Conservation (phyloP, 257 asterid genomes). For the Solanum gracilifrons region DNA sequence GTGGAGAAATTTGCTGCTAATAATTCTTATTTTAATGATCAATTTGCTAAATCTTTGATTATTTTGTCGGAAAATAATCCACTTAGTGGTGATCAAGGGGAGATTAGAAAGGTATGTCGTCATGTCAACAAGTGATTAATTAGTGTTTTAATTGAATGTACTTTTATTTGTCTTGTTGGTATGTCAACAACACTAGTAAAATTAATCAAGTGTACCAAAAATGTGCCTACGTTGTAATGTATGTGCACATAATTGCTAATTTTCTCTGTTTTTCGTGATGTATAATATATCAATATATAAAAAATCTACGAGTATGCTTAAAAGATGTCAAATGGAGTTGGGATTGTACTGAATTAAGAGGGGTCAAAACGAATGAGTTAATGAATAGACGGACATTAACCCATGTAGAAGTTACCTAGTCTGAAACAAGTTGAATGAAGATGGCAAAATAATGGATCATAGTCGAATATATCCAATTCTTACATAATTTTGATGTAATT, state of each 20-base stretch:
- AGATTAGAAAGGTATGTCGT: conserved; percentile 58
- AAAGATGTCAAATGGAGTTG: background rate
- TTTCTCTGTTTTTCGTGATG: background rate
- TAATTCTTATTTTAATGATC: conserved; percentile 54
- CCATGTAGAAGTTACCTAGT: background rate
- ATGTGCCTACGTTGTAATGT: background rate
- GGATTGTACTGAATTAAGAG: background rate
- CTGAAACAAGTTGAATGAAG: background rate
- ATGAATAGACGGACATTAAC: background rate
- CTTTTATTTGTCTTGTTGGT: background rate
- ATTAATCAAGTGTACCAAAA: background rate
- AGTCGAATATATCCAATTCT: background rate
- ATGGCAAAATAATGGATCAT: background rate
- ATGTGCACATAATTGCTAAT: background rate
- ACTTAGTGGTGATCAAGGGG: conserved; percentile 40
- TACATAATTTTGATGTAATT: background rate
- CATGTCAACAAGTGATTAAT: conserved; percentile 19
- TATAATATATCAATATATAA: background rate
- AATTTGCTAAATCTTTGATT: conserved; percentile 46
- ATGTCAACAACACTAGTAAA: background rate
- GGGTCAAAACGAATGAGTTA: background rate
- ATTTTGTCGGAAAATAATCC: conserved; percentile 70
- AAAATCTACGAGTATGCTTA: background rate
- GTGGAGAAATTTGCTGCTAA: conserved; percentile 69
- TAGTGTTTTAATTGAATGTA: background rate